Conservation (phyloP, 352 stramenopile species). For the Pythium dissimile region DNA sequence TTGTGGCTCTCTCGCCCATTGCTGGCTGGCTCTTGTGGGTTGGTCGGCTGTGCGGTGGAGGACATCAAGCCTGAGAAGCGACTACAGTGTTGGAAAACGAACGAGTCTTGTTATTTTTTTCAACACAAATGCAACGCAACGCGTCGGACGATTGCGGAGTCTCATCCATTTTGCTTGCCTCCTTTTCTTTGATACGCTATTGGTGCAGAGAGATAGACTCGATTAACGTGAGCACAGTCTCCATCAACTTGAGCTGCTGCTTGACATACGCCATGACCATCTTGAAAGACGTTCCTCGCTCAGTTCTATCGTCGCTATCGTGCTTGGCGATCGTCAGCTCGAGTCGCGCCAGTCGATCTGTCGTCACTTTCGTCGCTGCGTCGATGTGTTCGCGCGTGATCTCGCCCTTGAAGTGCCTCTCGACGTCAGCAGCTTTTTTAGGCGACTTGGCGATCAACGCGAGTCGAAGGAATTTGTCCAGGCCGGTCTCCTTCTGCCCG, state of each 20-base stretch:
- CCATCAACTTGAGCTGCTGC: slow-evolving; percentile 9
- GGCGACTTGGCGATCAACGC: slow-evolving; percentile 16
- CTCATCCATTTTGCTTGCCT: neutral
- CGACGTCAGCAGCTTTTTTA: neutral
- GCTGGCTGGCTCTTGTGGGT: neutral
- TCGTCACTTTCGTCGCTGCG: slow-evolving; percentile 3
- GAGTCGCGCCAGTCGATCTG: neutral
- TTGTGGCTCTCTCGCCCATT: neutral
- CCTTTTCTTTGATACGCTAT: neutral
- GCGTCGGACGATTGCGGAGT: slow-evolving; percentile 24
- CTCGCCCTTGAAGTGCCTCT: neutral
- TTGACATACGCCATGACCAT: neutral
- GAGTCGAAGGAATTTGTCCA: slow-evolving; percentile 17
- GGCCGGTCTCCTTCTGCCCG: neutral
- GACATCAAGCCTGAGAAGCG: neutral
- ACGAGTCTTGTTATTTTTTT: slow-evolving; percentile 3
- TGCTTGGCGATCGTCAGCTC: neutral
- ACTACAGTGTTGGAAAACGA: slow-evolving; percentile 2
- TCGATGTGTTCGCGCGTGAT: slow-evolving; percentile 11
- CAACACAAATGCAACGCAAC: slow-evolving; percentile 13
- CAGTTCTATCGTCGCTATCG: neutral
- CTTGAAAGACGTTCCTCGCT: neutral
- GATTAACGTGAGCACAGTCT: neutral
- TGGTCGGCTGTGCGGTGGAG: neutral
- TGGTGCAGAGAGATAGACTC: neutral